These are phyloP conservation scores for Trichoderma asperellum DNA, from an alignment of 2,329 filamentous ascomycete genomes.

Conservation along the genomic window DNA sequence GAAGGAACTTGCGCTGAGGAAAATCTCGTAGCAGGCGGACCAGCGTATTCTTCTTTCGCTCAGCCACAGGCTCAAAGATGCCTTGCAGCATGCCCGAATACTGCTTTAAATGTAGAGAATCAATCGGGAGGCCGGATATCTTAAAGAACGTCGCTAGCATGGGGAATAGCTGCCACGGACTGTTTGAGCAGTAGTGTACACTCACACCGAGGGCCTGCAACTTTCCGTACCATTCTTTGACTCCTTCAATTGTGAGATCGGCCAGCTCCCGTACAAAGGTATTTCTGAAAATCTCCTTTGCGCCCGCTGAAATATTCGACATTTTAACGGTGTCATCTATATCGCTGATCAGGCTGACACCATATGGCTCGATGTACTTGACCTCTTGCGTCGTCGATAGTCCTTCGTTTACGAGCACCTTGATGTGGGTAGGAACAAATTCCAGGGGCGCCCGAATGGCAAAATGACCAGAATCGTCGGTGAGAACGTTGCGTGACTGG, in stretches of 20 bases:
- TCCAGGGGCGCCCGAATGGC: conserved; percentile 76
- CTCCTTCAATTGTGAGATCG: conserved; percentile 83
- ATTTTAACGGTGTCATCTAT: conserved; percentile 98
- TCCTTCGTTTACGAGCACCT: conserved; percentile 83
- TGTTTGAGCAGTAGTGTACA: conserved; percentile 98
- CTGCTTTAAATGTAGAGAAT: conserved; percentile 93
- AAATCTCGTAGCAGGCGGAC: conserved; percentile 88
- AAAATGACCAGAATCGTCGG: conserved; percentile 90
- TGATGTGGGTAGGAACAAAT: conserved; percentile 87
- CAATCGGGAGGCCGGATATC: conserved; percentile 76
- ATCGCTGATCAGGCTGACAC: conserved; percentile 93
- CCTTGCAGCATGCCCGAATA: conserved; percentile 97
- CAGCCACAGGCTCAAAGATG: conserved; percentile 95
- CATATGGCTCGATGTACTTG: conserved; percentile 73
- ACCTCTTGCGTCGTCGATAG: conserved; percentile 82
- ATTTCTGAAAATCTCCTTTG: conserved; percentile 94
- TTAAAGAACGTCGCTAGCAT: conserved; percentile 85
- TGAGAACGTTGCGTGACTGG: conserved; percentile 80
- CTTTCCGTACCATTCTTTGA: conserved; percentile 83
- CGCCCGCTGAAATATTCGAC: conserved; percentile 84
- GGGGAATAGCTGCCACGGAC: conserved; percentile 96
- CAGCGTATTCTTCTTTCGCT: conserved; percentile 87
- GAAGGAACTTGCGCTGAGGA: conserved; percentile 82
- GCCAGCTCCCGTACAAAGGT: conserved; percentile 86
- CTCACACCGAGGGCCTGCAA: conserved; percentile 80